Base-by-base conservation (phyloP, 108 stramenopile genomes). In the Cyclotella choctawhatcheeana region DNA sequence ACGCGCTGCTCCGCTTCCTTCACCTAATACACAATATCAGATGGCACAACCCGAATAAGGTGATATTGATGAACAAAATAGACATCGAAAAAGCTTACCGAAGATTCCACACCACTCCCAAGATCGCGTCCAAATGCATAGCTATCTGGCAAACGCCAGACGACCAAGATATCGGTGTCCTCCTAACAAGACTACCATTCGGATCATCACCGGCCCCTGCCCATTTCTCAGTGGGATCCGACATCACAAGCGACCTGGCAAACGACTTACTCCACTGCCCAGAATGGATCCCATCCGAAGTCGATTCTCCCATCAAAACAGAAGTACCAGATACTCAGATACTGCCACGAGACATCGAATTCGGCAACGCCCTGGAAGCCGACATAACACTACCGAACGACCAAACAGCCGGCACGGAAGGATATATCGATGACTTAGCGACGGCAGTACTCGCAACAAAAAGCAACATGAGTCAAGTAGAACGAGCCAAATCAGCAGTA, bases 21-120 rank as follows among this genome's bases (percentile, higher is more conserved):
- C 69, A 71, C 26, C 24, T 47, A 14, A 71, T 71, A 16, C 61
- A 63, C n/a, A 22, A 60, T 34, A 63, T 71, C 13, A n/a, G 60
- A 2, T 47, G n/a, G 16, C 59, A 51, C n/a, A 21, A 63, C 69
- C 69, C 59, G 0, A 14, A 27, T 37, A 8, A 62, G 60, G 27
- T 24, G 31, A 71, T 71, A 12, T 16, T 71, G 2, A 27, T 20
- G 25, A 63, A 61, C 69, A 71, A 71, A 51, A 40, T 45, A 2
- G 69, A 71, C 0, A 71, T 71, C 8, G 69, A 71, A 6, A 71
- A 71, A 20, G 58, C 69, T 8, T 71, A 62, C 47, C 3, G 69
- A 5, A 14, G 60, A 0, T 13, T 71, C 18, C 61, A 71, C 52
- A 71, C 69, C 33, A 47, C 26, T 0, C 26, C 61, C 3, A 3